phyloP scores from a whole-genome alignment of 1,139 yeast species.

The Hansenula anomala region DNA sequence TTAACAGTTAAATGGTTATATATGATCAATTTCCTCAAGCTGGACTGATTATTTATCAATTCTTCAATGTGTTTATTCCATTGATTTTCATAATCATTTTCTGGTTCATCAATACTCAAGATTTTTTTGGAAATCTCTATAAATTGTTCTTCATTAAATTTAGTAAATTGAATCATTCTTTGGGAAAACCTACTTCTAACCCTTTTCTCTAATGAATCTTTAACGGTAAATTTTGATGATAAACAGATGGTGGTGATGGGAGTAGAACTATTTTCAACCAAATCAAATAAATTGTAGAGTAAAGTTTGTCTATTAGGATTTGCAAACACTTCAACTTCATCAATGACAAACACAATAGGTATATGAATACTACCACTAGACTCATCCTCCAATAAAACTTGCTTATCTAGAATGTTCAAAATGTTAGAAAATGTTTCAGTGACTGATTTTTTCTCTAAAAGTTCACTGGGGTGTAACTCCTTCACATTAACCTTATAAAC shows the following conservation, averaged over 20 bases:
- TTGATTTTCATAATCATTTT: slow-evolving; percentile 26
- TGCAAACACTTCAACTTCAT: slow-evolving; percentile 80
- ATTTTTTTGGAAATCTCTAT: slow-evolving; percentile 27
- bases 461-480: slow-evolving; percentile 17
- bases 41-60: slow-evolving; percentile 24
- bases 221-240: slow-evolving; percentile 66
- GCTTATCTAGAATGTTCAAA: slow-evolving; percentile 37
- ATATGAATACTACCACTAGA: slow-evolving; percentile 27
- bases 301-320: slow-evolving; percentile 72
- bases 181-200: slow-evolving; percentile 90
- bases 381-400: slow-evolving; percentile 16
- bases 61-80: slow-evolving; percentile 51
- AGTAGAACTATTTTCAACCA: slow-evolving; percentile 66
- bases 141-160: slow-evolving; percentile 43
- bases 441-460: slow-evolving; percentile 42
- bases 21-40: slow-evolving; percentile 32
- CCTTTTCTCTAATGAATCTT: slow-evolving; percentile 84
- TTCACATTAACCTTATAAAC: slow-evolving; percentile 15
- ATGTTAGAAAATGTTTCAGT: slow-evolving; percentile 50
- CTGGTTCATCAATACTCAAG: slow-evolving; percentile 21
- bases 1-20: slow-evolving; percentile 55
- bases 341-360: slow-evolving; percentile 73
- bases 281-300: slow-evolving; percentile 80
- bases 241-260: slow-evolving; percentile 84
- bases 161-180: slow-evolving; percentile 57